Evolutionary conservation across 495 filamentous ascomycete genomes (phyloP).

Genomic region (Xylaria cubensis): DNA sequence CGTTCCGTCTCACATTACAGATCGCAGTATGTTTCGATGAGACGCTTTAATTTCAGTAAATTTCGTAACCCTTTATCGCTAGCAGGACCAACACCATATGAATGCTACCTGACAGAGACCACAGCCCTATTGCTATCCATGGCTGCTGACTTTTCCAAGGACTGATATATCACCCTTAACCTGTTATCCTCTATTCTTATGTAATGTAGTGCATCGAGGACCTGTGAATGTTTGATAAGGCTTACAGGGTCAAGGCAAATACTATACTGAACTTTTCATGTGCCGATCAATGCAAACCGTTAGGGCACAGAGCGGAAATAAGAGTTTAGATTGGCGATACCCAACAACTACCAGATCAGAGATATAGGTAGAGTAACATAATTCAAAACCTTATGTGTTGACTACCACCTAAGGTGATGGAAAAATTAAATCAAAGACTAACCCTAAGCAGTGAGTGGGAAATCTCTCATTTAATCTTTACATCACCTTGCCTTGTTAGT

Average conservation of each 20-base stretch:
- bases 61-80: not conserved
- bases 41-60: not conserved
- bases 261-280: not conserved
- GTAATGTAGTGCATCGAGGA: not conserved
- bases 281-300: not conserved
- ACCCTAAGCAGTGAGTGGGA: too few species aligned
- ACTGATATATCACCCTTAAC: not conserved
- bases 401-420: not conserved
- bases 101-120: not conserved
- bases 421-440: too few species aligned
- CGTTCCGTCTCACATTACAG: not conserved
- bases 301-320: not conserved
- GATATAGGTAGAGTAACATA: not conserved
- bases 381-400: not conserved
- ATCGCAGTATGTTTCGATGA: not conserved
- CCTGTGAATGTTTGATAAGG: not conserved
- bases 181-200: not conserved
- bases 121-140: too few species aligned
- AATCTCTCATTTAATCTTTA: too few species aligned
- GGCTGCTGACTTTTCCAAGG: not conserved
- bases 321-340: not conserved
- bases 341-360: not conserved
- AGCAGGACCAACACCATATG: not conserved
- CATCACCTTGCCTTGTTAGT: too few species aligned
- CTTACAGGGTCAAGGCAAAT: not conserved